These are phyloP conservation scores for Trichoderma sp. DNA, from an alignment of 2,329 filamentous ascomycete species.

Conservation along the genomic window DNA sequence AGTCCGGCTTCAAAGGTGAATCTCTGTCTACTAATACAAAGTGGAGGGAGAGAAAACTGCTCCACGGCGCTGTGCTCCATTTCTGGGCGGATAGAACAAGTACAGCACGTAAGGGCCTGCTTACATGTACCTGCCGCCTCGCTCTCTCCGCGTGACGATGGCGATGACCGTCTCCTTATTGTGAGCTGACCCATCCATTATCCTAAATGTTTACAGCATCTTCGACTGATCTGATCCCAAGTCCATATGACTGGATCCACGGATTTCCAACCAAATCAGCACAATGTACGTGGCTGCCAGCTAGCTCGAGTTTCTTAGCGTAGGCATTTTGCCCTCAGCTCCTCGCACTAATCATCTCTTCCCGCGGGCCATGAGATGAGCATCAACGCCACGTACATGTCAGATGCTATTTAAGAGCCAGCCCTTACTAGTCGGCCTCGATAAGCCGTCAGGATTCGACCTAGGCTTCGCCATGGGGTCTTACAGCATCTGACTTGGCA, in stretches of 20 bases:
- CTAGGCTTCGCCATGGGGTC: background rate
- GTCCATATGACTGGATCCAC: background rate
- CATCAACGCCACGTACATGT: slow-evolving; percentile 6
- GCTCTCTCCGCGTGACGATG: background rate
- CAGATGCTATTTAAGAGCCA: slow-evolving; percentile 6
- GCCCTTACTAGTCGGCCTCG: slow-evolving; percentile 3
- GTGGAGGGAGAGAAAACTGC: background rate
- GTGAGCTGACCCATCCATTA: background rate
- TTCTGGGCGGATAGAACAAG: background rate
- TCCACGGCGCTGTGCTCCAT: background rate
- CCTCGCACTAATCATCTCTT: background rate
- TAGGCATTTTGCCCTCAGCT: slow-evolving; percentile 14
- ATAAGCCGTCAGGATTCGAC: background rate
- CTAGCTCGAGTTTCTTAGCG: slow-evolving; percentile 9
- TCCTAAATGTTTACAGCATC: background rate
- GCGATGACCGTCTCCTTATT: background rate
- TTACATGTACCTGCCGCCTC: slow-evolving; percentile 1
- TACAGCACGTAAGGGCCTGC: background rate
- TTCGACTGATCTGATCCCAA: background rate
- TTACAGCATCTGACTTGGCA: background rate
- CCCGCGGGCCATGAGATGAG: slow-evolving; percentile 1
- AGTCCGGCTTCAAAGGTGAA: background rate
- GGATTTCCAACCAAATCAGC: background rate
- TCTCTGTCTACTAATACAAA: background rate
- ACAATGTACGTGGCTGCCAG: background rate